These are phyloP conservation scores for Laburnicola sp. DNA, from an alignment of 2,329 filamentous ascomycete species.

Conservation along the genomic window DNA sequence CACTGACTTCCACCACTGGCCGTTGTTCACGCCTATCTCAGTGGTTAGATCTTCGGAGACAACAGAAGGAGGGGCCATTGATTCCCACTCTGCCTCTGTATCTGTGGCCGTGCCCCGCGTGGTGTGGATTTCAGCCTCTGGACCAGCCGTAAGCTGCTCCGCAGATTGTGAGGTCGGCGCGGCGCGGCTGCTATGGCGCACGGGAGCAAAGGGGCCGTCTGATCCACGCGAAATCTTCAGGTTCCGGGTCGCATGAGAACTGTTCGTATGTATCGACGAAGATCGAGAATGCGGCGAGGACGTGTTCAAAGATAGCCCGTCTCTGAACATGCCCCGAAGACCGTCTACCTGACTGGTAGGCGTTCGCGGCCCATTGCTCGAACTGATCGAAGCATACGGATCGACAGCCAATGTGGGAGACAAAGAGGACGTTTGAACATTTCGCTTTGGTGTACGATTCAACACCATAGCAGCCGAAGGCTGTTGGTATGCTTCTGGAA, in stretches of 20 bases:
- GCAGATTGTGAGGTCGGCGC: slow-evolving; percentile 14
- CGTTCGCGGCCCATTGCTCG: slow-evolving; percentile 16
- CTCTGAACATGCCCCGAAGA: slow-evolving; percentile 25
- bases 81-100: slow-evolving; percentile 22
- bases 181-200: slow-evolving; percentile 17
- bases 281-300: slow-evolving; percentile 17
- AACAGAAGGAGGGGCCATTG: slow-evolving; percentile 19
- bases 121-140: slow-evolving; percentile 10
- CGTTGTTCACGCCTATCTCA: slow-evolving; percentile 21
- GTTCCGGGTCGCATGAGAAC: slow-evolving; percentile 7
- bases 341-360: slow-evolving; percentile 24
- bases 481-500: slow-evolving; percentile 21
- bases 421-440: slow-evolving; percentile 10
- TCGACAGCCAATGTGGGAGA: slow-evolving; percentile 19
- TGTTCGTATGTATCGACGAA: slow-evolving; percentile 19
- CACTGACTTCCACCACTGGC: slow-evolving; percentile 29
- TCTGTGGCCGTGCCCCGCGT: slow-evolving; percentile 3
- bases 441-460: slow-evolving; percentile 14
- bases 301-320: slow-evolving; percentile 10
- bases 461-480: slow-evolving; percentile 8
- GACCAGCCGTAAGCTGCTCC: slow-evolving; percentile 18
- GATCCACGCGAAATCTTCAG: neutral
- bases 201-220: neutral
- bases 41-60: slow-evolving; percentile 25
- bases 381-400: slow-evolving; percentile 13